Evolutionary conservation across 2,329 filamentous ascomycete species (phyloP).

Genomic region (Lasiodiplodia gonubiensis): DNA sequence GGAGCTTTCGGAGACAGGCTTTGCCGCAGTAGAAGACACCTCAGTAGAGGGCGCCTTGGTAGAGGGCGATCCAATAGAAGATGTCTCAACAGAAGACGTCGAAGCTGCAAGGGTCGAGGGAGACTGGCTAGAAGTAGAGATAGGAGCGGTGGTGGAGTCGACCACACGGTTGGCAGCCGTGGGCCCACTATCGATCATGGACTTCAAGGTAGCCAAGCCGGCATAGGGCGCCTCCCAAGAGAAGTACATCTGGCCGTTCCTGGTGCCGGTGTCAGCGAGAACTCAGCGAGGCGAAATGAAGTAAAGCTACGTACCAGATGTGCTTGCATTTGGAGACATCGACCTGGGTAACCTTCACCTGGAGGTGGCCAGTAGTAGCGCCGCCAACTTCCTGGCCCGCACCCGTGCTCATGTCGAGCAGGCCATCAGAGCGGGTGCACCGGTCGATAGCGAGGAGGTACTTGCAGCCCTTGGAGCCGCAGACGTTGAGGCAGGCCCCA

Average conservation of each 20-base stretch:
- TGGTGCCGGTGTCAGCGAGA: background rate
- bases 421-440: constrained; percentile 40
- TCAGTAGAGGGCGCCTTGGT: no score
- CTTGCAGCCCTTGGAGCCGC: constrained; percentile 95
- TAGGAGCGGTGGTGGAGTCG: background rate
- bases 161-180: background rate
- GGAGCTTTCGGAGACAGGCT: background rate
- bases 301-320: constrained; percentile 9
- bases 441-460: constrained; percentile 87
- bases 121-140: background rate
- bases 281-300: background rate
- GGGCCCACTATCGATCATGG: background rate
- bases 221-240: constrained; percentile 4
- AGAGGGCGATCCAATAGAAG: no score
- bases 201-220: constrained; percentile 6
- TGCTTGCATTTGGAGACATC: constrained; percentile 17
- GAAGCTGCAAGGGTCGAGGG: background rate
- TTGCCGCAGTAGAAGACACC: background rate
- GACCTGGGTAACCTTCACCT: constrained; percentile 17
- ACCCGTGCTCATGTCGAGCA: constrained; percentile 25
- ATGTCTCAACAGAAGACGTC: background rate
- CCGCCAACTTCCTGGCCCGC: constrained; percentile 25
- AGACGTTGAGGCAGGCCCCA: constrained; percentile 69
- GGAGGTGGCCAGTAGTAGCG: constrained; percentile 8
- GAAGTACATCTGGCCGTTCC: constrained; percentile 25